A percentile compares a stretch with the other conserved stretches of the same genome.
These are phyloP conservation scores for Furcasterigmium furcatum DNA, from an alignment of 2,329 filamentous ascomycete genomes.

Conservation along the genomic window DNA sequence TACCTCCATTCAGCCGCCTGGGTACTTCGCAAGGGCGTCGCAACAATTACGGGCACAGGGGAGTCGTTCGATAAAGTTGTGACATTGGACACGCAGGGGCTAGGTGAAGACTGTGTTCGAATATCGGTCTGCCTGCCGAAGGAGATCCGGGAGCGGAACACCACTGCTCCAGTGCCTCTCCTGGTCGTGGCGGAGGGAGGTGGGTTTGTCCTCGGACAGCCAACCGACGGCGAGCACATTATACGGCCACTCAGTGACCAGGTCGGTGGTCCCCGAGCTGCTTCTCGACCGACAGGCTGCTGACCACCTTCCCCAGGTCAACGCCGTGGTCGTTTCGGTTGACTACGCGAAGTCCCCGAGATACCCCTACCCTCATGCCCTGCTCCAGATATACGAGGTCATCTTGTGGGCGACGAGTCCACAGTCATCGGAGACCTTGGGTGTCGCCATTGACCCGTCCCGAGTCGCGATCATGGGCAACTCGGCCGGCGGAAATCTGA, in stretches of 20 bases:
- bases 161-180: neutral
- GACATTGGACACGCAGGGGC: neutral
- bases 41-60: neutral
- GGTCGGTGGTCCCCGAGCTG: neutral
- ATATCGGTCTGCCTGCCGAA: neutral
- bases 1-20: neutral
- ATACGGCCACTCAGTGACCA: neutral
- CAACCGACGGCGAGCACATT: neutral
- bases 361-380: conserved; percentile 1
- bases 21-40: neutral
- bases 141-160: neutral
- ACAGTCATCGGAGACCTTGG: neutral
- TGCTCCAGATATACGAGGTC: neutral
- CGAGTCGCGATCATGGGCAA: neutral
- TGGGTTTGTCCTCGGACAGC: neutral
- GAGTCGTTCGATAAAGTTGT: neutral
- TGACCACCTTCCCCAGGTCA: neutral
- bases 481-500: neutral
- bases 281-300: neutral
- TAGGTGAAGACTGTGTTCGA: neutral
- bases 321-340: neutral
- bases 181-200: neutral
- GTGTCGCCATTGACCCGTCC: neutral
- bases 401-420: neutral
- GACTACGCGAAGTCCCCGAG: conserved; percentile 1